These are phyloP conservation scores for Phaeosphaeria sp. DNA, from an alignment of 2,329 filamentous ascomycete genomes.

Conservation along the genomic window DNA sequence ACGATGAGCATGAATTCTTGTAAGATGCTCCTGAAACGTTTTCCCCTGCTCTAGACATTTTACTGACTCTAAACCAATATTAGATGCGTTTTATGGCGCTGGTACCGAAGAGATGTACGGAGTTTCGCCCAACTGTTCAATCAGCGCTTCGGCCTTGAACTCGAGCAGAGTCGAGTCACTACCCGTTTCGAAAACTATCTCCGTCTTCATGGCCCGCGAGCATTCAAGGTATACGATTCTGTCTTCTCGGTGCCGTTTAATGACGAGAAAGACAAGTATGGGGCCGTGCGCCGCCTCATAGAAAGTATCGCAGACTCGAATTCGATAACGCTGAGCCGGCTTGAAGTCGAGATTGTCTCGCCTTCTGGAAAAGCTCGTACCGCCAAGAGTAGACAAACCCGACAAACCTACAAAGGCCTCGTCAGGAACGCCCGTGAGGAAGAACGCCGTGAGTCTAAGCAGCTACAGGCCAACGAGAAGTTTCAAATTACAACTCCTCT, in stretches of 20 bases:
- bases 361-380: constrained; percentile 5
- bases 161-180: not conserved
- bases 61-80: not conserved
- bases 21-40: not conserved
- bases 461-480: not conserved
- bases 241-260: constrained; percentile 13
- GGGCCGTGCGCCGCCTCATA: constrained; percentile 1
- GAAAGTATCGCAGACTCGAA: constrained; percentile 1
- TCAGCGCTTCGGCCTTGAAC: not conserved
- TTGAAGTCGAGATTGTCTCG: not conserved
- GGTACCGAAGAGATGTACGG: not conserved
- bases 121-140: constrained; percentile 17
- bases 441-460: not conserved
- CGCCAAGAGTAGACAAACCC: constrained; percentile 6
- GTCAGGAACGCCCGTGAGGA: not conserved
- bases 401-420: constrained; percentile 2
- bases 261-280: constrained; percentile 12
- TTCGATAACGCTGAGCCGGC: not conserved
- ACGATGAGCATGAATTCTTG: constrained; percentile 12
- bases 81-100: constrained; percentile 11
- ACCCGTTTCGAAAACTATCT: constrained; percentile 13
- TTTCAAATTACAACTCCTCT: not conserved
- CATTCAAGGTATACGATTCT: constrained; percentile 3
- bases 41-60: not conserved
- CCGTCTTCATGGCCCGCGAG: constrained; percentile 5